Conservation (phyloP, 176 grass and related monocot genomes). For the Oryza brachyantha region DNA sequence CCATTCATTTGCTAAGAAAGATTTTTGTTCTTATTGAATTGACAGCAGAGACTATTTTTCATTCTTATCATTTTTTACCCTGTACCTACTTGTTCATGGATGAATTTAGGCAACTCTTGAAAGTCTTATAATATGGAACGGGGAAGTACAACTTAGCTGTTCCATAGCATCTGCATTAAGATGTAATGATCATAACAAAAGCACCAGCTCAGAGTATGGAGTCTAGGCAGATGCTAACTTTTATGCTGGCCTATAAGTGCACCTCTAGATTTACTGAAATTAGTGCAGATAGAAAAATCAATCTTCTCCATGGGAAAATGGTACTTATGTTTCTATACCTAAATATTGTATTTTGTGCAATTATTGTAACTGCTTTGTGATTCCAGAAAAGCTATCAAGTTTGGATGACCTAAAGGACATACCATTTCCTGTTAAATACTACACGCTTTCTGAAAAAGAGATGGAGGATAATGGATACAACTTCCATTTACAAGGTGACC, state of each 20-base stretch:
- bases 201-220: not conserved
- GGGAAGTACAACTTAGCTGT: conserved; percentile 1
- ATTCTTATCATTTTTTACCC: not conserved
- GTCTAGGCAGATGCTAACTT: not conserved
- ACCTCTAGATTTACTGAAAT: not conserved
- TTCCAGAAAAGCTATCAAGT: conserved; percentile 58
- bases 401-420: conserved; percentile 61
- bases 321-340: conserved; percentile 8
- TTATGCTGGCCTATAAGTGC: not conserved
- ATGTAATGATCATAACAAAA: not conserved
- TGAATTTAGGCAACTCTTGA: too few species aligned
- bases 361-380: not conserved
- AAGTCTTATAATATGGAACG: too few species aligned
- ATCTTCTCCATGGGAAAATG: not conserved
- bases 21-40: conserved; percentile 2
- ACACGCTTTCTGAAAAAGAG: conserved; percentile 75
- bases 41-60: not conserved
- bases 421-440: conserved; percentile 82
- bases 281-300: not conserved
- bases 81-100: not conserved
- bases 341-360: conserved; percentile 8
- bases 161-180: not conserved
- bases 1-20: not conserved
- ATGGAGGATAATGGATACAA: conserved; percentile 84
- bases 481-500: conserved; percentile 55